Percentiles rank a stretch among this genome's conserved stretches.
These are phyloP conservation scores for Lactifluus pinguis DNA, from an alignment of 768 basidiomycete genomes.

Conservation along the genomic window DNA sequence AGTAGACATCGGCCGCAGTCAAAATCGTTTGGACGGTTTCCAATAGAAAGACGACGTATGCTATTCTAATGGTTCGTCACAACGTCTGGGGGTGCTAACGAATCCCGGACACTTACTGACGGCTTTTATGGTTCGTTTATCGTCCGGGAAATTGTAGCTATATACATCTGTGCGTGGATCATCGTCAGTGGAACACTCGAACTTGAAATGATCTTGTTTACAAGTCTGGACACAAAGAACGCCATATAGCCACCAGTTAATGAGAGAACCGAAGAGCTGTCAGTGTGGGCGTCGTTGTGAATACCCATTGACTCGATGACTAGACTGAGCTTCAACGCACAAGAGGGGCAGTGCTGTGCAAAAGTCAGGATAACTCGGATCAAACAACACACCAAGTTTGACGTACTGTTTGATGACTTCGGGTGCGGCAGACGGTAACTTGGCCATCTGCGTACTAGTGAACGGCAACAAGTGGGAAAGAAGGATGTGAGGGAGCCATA, in stretches of 20 bases:
- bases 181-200: not conserved
- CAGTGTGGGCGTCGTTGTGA: not conserved
- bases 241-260: constrained; percentile 25
- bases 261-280: constrained; percentile 12
- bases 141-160: constrained; percentile 10
- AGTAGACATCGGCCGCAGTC: constrained; percentile 23
- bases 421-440: not conserved
- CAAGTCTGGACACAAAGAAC: constrained; percentile 25
- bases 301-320: not conserved
- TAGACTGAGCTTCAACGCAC: not conserved
- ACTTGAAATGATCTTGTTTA: constrained; percentile 1
- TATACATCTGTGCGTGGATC: constrained; percentile 8
- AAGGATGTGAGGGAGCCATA: not conserved
- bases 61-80: constrained; percentile 9
- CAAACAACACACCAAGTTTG: too few species aligned
- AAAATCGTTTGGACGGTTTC: constrained; percentile 24
- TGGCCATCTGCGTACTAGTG: not conserved
- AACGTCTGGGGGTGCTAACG: not conserved
- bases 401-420: not conserved
- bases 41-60: constrained; percentile 21
- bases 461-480: not conserved
- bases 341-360: constrained; percentile 2
- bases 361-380: not conserved
- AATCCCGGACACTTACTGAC: not conserved
- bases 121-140: not conserved